Base-by-base conservation (phyloP, 108 stramenopile genomes). In the Cyclotella baltica region DNA sequence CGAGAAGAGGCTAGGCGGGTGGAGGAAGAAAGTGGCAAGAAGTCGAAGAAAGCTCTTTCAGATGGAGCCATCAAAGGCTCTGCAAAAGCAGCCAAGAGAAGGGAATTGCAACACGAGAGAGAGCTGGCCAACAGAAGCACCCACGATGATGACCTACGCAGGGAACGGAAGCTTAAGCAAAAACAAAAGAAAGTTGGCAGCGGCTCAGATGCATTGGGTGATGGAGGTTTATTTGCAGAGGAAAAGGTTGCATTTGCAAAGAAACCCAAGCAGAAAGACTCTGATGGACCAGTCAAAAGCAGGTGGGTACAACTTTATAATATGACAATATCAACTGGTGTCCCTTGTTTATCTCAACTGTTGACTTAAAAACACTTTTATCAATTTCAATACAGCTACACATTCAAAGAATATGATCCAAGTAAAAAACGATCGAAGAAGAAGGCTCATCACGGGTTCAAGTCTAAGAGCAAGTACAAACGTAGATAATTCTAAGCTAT, bases 141-240 rank as follows among this genome's bases (percentile, higher is more conserved):
- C 28, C 36, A 67, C 37, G 85, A 89, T 30, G 87, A 88, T n/a
- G 85, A 83, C 34, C 29, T 66, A 11, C 58, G 70, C n/a, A 76
- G 59, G n/a, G 78, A 77, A 53, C 47, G 63, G 8, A 78, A 72
- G 20, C 30, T 75, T 36, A 87, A 85, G 63, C 89, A 83, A 37
- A 89, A 88, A 47, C 81, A 70, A 30, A 76, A 58, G 37, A 85
- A 81, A 31, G 50, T 76, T 0, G 57, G 19, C 22, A 70, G 35
- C 52, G 73, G 40, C 34, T 70, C 87, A n/a, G 87, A 93, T 85
- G 88, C 92, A 28, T 66, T 85, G 29, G 96, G 93, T 29, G 92
- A 94, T 52, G 84, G 85, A 33, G 87, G 88, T 59, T 53, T 96
- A 56, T 96, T 96, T 59, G 80, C 83, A 18, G 93, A 93, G 22